These are phyloP conservation scores for Colletotrichum viniferum DNA, from an alignment of 2,329 filamentous ascomycete species.

Conservation along the genomic window DNA sequence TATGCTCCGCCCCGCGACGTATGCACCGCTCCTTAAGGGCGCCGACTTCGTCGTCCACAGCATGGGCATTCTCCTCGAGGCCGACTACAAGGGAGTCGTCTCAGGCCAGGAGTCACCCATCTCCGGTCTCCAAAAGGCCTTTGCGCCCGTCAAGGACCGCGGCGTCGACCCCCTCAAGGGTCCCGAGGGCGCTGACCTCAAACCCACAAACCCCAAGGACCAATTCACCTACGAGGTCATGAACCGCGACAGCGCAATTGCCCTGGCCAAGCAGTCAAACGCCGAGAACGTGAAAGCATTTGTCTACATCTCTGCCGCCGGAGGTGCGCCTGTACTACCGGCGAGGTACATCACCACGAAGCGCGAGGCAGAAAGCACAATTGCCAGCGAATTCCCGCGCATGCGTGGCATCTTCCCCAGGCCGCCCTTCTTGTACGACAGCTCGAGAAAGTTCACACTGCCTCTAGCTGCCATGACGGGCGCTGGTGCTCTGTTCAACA, in stretches of 20 bases:
- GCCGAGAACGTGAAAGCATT: conserved; percentile 71
- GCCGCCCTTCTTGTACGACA: conserved; percentile 89
- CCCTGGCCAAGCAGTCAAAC: conserved; percentile 78
- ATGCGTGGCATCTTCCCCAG: conserved; percentile 84
- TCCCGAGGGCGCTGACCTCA: conserved; percentile 60
- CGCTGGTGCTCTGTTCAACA: conserved; percentile 78
- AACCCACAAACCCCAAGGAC: conserved; percentile 68
- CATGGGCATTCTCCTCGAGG: conserved; percentile 95
- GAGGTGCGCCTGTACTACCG: conserved; percentile 83
- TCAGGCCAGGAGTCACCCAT: conserved; percentile 84
- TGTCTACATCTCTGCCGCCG: conserved; percentile 87
- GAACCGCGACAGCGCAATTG: conserved; percentile 90
- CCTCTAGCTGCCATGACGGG: conserved; percentile 81
- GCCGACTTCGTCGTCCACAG: conserved; percentile 90
- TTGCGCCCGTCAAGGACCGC: conserved; percentile 68
- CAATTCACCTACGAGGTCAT: conserved; percentile 96
- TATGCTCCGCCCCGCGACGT: conserved; percentile 82
- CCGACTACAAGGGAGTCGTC: conserved; percentile 94
- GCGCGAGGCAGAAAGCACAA: conserved; percentile 82
- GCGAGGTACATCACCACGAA: conserved; percentile 89
- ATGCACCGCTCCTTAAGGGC: conserved; percentile 74
- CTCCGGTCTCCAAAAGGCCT: conserved; percentile 77
- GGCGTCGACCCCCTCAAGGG: conserved; percentile 74
- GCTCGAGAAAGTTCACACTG: conserved; percentile 79
- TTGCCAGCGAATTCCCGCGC: conserved; percentile 72